Conservation (phyloP, 2,329 filamentous ascomycete genomes). For the Rhinocladiella mackenziei region DNA sequence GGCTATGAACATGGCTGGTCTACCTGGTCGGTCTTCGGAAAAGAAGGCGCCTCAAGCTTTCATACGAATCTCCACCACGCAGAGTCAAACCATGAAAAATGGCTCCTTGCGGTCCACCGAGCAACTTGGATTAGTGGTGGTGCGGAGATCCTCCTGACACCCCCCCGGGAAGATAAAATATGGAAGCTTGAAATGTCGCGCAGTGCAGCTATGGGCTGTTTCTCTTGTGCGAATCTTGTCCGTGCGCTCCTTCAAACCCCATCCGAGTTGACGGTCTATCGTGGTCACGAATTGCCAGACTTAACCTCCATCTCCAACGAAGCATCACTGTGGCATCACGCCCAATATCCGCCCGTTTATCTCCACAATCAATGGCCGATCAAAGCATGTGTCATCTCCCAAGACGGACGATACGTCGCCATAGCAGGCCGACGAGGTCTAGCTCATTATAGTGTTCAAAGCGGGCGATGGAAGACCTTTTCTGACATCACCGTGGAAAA, state of each 20-base stretch:
- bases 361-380: constrained; percentile 93
- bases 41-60: constrained; percentile 81
- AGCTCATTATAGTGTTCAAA: constrained; percentile 92
- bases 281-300: constrained; percentile 86
- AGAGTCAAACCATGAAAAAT: constrained; percentile 68
- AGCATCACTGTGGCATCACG: constrained; percentile 89
- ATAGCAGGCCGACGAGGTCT: constrained; percentile 90
- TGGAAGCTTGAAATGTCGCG: constrained; percentile 91
- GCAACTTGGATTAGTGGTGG: constrained; percentile 85
- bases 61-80: constrained; percentile 62
- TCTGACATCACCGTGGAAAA: constrained; percentile 75
- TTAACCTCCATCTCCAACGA: constrained; percentile 89
- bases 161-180: constrained; percentile 67
- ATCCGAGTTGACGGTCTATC: constrained; percentile 83
- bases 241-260: constrained; percentile 85
- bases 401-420: constrained; percentile 89
- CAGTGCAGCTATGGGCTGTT: constrained; percentile 88
- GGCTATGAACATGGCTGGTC: constrained; percentile 92
- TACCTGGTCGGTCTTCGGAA: constrained; percentile 96
- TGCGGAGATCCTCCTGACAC: constrained; percentile 74
- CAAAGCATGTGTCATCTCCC: constrained; percentile 76
- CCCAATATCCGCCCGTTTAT: constrained; percentile 79
- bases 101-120: constrained; percentile 73
- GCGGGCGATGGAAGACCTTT: constrained; percentile 94
- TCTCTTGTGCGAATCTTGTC: constrained; percentile 84